Percentiles rank a stretch among this genome's conserved stretches.
These are phyloP conservation scores for Phanerodontia chrysosporium DNA, from an alignment of 768 basidiomycete species.

Conservation along the genomic window DNA sequence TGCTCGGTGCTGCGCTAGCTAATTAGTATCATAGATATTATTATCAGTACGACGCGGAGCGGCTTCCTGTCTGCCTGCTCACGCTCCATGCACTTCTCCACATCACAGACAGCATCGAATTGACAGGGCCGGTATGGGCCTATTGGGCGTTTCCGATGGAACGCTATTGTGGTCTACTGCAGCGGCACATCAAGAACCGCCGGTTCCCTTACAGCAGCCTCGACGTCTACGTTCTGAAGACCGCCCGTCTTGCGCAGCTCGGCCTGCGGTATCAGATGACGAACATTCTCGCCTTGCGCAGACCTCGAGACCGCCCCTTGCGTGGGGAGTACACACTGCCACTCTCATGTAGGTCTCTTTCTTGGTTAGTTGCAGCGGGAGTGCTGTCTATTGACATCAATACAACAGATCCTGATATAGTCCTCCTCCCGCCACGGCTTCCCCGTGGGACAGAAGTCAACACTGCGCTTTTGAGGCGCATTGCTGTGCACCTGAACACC, in stretches of 20 bases:
- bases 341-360: background rate
- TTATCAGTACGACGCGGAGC: conserved; percentile 22
- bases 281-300: background rate
- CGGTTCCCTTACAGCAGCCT: conserved; percentile 18
- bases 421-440: background rate
- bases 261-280: conserved; percentile 8
- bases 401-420: background rate
- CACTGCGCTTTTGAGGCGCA: background rate
- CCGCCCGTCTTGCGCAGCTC: conserved; percentile 12
- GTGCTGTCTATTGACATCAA: background rate
- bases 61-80: conserved; percentile 26
- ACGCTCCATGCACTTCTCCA: conserved; percentile 31
- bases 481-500: background rate
- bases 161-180: conserved; percentile 21
- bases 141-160: conserved; percentile 31
- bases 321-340: too few species aligned
- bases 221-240: conserved; percentile 9
- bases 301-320: background rate
- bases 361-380: background rate
- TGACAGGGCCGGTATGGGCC: conserved; percentile 21
- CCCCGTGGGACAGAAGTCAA: background rate
- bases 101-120: conserved; percentile 24
- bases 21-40: conserved; percentile 18
- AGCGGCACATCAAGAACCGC: conserved; percentile 18
- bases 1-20: too few species aligned